Evolutionary conservation across 2,329 filamentous ascomycete species (phyloP), one percentile per base, ranked within the genome.

Genomic region (Pyrenophora seminiperda): DNA sequence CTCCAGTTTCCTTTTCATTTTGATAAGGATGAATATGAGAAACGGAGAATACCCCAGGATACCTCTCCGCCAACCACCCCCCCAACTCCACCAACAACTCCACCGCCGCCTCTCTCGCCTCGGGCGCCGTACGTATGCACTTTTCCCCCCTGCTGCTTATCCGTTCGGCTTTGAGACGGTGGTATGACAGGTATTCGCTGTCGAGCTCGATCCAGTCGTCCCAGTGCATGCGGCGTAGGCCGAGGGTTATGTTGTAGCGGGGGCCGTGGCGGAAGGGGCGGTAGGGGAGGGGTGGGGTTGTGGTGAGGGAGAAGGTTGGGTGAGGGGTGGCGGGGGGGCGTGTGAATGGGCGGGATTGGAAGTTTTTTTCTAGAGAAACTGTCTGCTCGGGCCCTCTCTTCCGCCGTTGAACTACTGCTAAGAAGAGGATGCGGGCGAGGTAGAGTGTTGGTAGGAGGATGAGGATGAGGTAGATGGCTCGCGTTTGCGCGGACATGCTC

Each of bases 131-230:
- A 11, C 74, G 74, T 65, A 84, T 86, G 74, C 88, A 90, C 69
- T 87, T 89, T 0, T 72, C 54, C 0, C 84, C 88, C 0, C 90
- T 81, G 55, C 89, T 83, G 11, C 68, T 63, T 39, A 95, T 89
- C 1, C 90, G 83, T 11, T 76, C 75, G 1, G 81, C 79, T 73
- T 95, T 95, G 57, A 87, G 82, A 24, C 79, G 80, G 72, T 95
- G 89, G 68, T 80, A 95, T 44, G 82, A 83, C 1, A 85, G 80
- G 68, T 84, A 95, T 38, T 92, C 81, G 65, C 88, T 92, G 73
- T 95, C 91, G 19, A 95, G 81, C 73, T 95, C 89, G 64, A 93
- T 91, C 89, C 89, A 92, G 48, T 91, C 85, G 44, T 87, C 81
- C 73, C 83, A 85, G 24, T 83, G 77, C 75, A 90, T 81, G 7